Evolutionary conservation across 352 stramenopile genomes (phyloP).

Genomic region (Phytopythium vexans): DNA sequence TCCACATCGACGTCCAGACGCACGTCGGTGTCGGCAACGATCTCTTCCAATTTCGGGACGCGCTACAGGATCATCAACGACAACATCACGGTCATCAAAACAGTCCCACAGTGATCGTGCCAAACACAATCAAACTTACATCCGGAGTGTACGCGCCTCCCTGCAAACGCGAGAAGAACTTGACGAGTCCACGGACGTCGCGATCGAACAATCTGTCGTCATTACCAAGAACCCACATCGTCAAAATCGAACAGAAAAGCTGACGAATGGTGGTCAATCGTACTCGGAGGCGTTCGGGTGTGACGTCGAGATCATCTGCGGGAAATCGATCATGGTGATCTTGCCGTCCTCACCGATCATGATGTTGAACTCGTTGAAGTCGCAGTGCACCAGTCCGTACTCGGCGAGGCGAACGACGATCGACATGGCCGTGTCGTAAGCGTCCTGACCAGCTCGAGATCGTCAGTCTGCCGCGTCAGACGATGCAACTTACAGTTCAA

Average conservation of each 20-base stretch:
- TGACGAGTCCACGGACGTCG: slow-evolving; percentile 95
- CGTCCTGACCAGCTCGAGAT: slow-evolving; percentile 34
- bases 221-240: slow-evolving; percentile 7
- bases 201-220: slow-evolving; percentile 84
- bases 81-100: slow-evolving; percentile 7
- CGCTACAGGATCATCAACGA: slow-evolving; percentile 22
- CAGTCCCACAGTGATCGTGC: slow-evolving; percentile 4
- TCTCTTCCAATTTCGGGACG: slow-evolving; percentile 59
- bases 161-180: slow-evolving; percentile 92
- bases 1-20: slow-evolving; percentile 70
- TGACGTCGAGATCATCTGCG: slow-evolving; percentile 99
- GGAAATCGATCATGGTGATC: slow-evolving; percentile 99
- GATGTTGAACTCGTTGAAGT: slow-evolving; percentile 99
- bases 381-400: slow-evolving; percentile 98
- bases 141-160: slow-evolving; percentile 79
- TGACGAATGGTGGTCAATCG: slow-evolving; percentile 16
- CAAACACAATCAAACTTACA: slow-evolving; percentile 63
- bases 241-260: slow-evolving; percentile 68
- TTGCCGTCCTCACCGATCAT: slow-evolving; percentile 94
- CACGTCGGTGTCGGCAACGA: slow-evolving; percentile 57
- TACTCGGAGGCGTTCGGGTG: slow-evolving; percentile 98
- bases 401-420: slow-evolving; percentile 96
- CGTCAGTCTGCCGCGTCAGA: not conserved
- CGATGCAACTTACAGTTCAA: not conserved
- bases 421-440: slow-evolving; percentile 96